Base-by-base conservation (phyloP, 1,139 yeast species). In the Hyphopichia wangnamkhiaoensis region DNA sequence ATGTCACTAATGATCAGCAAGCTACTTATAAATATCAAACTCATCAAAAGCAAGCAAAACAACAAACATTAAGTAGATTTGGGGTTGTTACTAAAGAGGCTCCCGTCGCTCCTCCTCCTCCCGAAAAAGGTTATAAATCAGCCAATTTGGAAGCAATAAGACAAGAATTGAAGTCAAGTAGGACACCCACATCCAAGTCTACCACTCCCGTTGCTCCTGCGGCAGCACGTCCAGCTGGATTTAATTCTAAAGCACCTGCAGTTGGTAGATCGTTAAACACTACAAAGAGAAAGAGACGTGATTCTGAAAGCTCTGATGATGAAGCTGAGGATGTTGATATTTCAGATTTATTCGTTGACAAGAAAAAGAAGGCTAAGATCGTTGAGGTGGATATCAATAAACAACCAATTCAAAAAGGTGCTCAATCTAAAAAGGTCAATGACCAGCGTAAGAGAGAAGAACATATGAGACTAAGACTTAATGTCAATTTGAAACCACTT, bases 211-310 rank as follows among this genome's bases (percentile, higher is more conserved):
- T 54, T 65, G 46, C 84, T 63, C 81, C 81, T 1, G 81, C 82
- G 34, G 85, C 96, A 2, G 78, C 96, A 1, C 71, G 96, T 37
- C 87, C 91, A 0, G 80, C 95, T 1, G 97, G 96, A 0, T 91
- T 89, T 61, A 86, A 89, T 54, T 52, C 68, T 6, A 69, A 64
- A 44, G 27, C 28, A 25, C 16, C 35, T 13, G 56, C 50, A 27
- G 67, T 61, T 12, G 76, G 72, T n/a, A 59, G 69, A 21, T 70
- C 74, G 0, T 47, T 63, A 35, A 68, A 70, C 43, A 46, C 61
- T 0, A 50, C 65, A 34, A 65, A 61, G 47, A 64, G 60, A 46
- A 58, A 53, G 43, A 53, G 48, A 29, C 52, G 41, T 6, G 71
- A 64, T 14, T 58, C 65, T 3, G 71, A 65, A 24, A 61, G 68